A percentile compares a stretch with the other conserved stretches of the same genome.
phyloP scores from a whole-genome alignment of 2,329 filamentous ascomycete genomes.

The Verticillium longisporum region DNA sequence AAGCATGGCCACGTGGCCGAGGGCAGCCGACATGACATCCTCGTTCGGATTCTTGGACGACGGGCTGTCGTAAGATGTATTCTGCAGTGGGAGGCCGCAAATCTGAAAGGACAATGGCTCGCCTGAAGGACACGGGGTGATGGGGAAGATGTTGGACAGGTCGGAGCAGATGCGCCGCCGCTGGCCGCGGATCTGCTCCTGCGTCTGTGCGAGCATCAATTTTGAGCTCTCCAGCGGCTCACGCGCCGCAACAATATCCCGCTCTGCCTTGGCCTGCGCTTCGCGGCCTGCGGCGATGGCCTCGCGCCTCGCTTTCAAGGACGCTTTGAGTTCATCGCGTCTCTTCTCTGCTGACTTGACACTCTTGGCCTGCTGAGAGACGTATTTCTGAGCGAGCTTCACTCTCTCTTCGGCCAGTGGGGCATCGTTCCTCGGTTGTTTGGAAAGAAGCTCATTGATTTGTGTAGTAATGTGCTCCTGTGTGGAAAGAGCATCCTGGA shows the following conservation, averaged over 20 bases:
- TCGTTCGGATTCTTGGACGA: constrained; percentile 42
- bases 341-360: constrained; percentile 55
- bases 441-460: constrained; percentile 56
- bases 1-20: constrained; percentile 74
- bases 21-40: constrained; percentile 69
- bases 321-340: constrained; percentile 60
- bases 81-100: constrained; percentile 69
- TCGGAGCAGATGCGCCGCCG: constrained; percentile 83
- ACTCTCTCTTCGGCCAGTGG: constrained; percentile 43
- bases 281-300: constrained; percentile 61
- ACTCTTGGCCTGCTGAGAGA: constrained; percentile 58
- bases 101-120: constrained; percentile 77
- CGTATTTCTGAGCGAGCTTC: constrained; percentile 41
- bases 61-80: constrained; percentile 62
- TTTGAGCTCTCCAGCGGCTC: constrained; percentile 52
- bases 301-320: constrained; percentile 56
- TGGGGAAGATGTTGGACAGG: constrained; percentile 70
- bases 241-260: constrained; percentile 55
- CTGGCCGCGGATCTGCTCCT: constrained; percentile 72
- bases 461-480: constrained; percentile 69
- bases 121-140: constrained; percentile 52
- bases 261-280: constrained; percentile 49
- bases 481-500: constrained; percentile 80
- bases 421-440: constrained; percentile 32
- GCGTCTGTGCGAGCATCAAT: constrained; percentile 46